phyloP scores from a whole-genome alignment of 2,329 filamentous ascomycete genomes.

The Pyricularia sp. region DNA sequence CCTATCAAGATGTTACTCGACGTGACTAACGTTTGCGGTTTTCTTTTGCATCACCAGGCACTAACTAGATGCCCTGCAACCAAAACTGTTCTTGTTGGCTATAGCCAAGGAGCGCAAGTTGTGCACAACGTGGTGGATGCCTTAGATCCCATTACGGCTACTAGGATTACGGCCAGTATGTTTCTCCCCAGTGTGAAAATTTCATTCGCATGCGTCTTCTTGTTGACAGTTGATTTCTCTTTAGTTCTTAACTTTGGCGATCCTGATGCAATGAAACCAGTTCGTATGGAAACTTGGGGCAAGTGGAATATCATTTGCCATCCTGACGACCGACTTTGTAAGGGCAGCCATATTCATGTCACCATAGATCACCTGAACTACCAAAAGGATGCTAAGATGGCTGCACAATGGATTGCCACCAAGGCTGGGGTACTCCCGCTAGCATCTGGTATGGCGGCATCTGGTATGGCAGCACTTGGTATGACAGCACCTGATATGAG shows the following conservation, averaged over 20 bases:
- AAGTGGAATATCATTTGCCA: conserved; percentile 16
- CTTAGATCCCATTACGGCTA: neutral
- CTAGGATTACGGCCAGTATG: neutral
- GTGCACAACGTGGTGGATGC: conserved; percentile 9
- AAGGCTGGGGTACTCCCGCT: too few species aligned
- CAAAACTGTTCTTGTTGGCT: conserved; percentile 26
- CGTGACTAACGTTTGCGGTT: too few species aligned
- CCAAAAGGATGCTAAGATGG: neutral
- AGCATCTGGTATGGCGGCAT: too few species aligned
- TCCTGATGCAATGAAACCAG: conserved; percentile 12
- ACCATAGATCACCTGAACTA: neutral
- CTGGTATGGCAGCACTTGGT: too few species aligned
- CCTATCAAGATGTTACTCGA: conserved; percentile 5
- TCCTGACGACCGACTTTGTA: conserved; percentile 16
- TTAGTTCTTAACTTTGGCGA: conserved; percentile 20
- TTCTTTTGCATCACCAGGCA: neutral
- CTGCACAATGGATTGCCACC: too few species aligned
- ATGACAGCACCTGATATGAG: too few species aligned
- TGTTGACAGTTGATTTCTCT: neutral
- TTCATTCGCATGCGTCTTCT: neutral
- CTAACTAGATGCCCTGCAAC: conserved; percentile 21
- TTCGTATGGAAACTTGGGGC: conserved; percentile 8
- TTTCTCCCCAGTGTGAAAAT: neutral
- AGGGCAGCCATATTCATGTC: neutral
- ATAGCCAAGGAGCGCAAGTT: conserved; percentile 11